Base-by-base conservation (phyloP, 805 yeast species). In the Saccharomycopsis selenospora region DNA sequence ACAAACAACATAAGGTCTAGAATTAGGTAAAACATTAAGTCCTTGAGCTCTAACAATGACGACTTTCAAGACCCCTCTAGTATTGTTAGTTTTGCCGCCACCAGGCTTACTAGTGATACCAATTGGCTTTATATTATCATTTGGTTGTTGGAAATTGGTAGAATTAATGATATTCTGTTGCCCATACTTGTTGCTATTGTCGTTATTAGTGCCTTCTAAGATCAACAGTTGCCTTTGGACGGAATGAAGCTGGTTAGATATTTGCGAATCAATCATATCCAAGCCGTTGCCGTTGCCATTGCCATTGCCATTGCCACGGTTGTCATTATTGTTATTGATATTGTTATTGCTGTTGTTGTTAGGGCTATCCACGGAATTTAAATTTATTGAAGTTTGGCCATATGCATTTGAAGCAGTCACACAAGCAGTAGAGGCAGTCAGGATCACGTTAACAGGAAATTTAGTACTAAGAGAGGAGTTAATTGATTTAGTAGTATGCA, bases 1-100 rank as follows among this genome's bases (percentile, higher is more conserved):
- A 65, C 95, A 86, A 30, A 89, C 96, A 17, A 86, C 95, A 63
- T 89, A 84, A 2, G 96, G 96, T 56, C 77, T 85, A 3, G 91
- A 72, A 60, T 70, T 67, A 36, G 72, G 66, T 3, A 79, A 66
- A 41, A 74, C 71, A 28, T 81, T 76, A 54, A 91, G 72, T 56
- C 80, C 82, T 50, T 72, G 75, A 1, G 96, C 97, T 64, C 87
- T 91, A 24, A 85, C 69, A 52, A 91, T 87, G 28, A 78, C 79
- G 43, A 93, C 89, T 58, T 80, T 79, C 46, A 91, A 73, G 63
- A 85, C 85, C 41, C 98, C 98, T 60, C 85, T 77, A 38, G n/a
- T n/a, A n/a, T n/a, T n/a, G n/a, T n/a, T n/a, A n/a, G 93, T 90
- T 4, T 76, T 61, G 45, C 65, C 61, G 49, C 66, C 64, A 48